Evolutionary conservation across 2,329 filamentous ascomycete species (phyloP).

Genomic region (Alternaria angustiovoidea): DNA sequence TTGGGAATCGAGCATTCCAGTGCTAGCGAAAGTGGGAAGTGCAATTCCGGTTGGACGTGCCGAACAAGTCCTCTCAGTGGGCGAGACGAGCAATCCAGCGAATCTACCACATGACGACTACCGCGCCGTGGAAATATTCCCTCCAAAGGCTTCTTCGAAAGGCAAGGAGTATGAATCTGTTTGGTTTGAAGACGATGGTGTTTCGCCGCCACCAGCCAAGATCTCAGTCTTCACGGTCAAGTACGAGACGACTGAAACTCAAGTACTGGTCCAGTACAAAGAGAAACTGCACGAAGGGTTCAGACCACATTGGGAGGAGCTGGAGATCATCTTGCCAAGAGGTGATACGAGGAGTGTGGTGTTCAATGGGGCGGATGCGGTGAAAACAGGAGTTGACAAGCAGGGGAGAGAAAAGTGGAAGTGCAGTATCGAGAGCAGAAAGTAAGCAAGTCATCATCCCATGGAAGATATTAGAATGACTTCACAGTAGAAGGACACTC

Average conservation of each 20-base stretch:
- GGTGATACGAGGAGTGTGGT: constrained; percentile 56
- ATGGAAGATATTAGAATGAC: not conserved
- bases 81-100: constrained; percentile 58
- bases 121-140: constrained; percentile 66
- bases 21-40: constrained; percentile 64
- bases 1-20: constrained; percentile 64
- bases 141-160: constrained; percentile 54
- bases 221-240: constrained; percentile 39
- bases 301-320: constrained; percentile 58
- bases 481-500: not conserved
- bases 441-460: not conserved
- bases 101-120: constrained; percentile 62
- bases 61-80: constrained; percentile 61
- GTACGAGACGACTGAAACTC: constrained; percentile 50
- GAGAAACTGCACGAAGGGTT: constrained; percentile 54
- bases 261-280: constrained; percentile 55
- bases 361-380: constrained; percentile 22
- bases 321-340: constrained; percentile 61
- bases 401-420: constrained; percentile 3
- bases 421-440: not conserved
- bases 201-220: constrained; percentile 53
- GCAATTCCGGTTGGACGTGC: constrained; percentile 62
- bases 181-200: constrained; percentile 68
- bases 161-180: constrained; percentile 50
- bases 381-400: not conserved